Evolutionary conservation across 768 basidiomycete species (phyloP).

Genomic region (Leucosporidium creatinivorum): DNA sequence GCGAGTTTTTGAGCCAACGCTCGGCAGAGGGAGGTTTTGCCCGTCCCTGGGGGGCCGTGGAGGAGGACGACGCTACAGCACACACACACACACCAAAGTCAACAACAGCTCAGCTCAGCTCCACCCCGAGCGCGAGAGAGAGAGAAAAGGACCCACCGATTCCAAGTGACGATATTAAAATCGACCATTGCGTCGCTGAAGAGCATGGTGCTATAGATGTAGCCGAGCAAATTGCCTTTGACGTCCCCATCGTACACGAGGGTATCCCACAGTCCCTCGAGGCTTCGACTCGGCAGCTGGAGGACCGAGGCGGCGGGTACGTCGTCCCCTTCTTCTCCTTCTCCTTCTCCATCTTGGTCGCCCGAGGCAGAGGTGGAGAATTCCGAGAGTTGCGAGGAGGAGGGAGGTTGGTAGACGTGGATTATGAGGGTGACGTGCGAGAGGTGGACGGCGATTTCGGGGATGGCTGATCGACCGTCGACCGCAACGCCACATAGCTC

Average conservation of each 20-base stretch:
- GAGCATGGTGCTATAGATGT: constrained; percentile 88
- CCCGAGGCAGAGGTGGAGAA: constrained; percentile 47
- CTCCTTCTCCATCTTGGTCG: constrained; percentile 46
- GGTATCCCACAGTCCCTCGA: constrained; percentile 84
- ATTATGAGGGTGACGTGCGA: constrained; percentile 52
- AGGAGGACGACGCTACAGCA: constrained; percentile 63
- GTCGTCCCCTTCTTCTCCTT: constrained; percentile 51
- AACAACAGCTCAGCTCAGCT: too few species aligned
- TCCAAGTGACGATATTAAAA: constrained; percentile 85
- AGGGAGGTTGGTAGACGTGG: constrained; percentile 80
- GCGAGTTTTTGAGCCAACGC: constrained; percentile 93
- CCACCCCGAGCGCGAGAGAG: too few species aligned
- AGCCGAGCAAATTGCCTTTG: constrained; percentile 75
- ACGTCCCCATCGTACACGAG: constrained; percentile 75
- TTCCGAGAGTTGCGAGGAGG: constrained; percentile 54
- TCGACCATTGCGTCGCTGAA: constrained; percentile 62
- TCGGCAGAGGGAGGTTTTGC: constrained; percentile 90
- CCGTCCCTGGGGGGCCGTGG: constrained; percentile 91
- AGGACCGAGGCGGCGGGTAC: constrained; percentile 84
- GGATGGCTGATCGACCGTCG: too few species aligned
- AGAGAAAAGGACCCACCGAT: constrained; percentile 49
- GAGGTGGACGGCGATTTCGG: constrained; percentile 11
- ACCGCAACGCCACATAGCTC: too few species aligned
- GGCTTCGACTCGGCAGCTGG: constrained; percentile 70
- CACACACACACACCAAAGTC: too few species aligned